These are phyloP conservation scores for Talaromyces rugulosus DNA, from an alignment of 2,329 filamentous ascomycete species.

Conservation along the genomic window DNA sequence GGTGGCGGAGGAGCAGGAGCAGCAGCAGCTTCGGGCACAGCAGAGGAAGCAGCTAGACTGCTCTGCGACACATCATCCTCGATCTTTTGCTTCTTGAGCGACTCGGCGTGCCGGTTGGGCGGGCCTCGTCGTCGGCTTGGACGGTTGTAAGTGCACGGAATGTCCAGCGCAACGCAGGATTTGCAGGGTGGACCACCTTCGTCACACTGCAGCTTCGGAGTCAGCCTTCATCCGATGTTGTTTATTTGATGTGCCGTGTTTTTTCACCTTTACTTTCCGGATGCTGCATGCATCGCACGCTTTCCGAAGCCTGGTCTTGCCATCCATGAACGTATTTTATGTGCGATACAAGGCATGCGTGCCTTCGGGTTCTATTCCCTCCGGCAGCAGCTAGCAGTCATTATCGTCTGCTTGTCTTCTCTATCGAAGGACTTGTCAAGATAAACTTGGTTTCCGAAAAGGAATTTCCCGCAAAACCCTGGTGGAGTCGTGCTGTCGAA, in stretches of 20 bases:
- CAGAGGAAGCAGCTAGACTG: not conserved
- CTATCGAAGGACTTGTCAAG: too few species aligned
- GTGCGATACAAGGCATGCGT: not conserved
- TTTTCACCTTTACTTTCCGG: slow-evolving; percentile 50
- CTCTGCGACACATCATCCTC: slow-evolving; percentile 22
- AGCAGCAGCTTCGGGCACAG: not conserved
- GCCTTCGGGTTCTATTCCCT: not conserved
- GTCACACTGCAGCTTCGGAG: slow-evolving; percentile 50
- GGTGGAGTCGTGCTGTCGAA: too few species aligned
- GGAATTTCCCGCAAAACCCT: too few species aligned
- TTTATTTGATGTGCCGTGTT: not conserved
- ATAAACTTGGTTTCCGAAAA: not conserved
- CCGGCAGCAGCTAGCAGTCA: not conserved
- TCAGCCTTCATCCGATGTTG: not conserved
- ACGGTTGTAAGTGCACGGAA: slow-evolving; percentile 63
- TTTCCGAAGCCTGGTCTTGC: slow-evolving; percentile 43
- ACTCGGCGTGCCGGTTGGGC: slow-evolving; percentile 63
- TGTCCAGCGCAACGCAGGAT: slow-evolving; percentile 61
- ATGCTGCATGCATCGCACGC: slow-evolving; percentile 53
- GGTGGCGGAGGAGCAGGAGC: not conserved
- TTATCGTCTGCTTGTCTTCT: not conserved
- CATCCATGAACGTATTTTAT: slow-evolving; percentile 25
- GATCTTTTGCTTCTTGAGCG: slow-evolving; percentile 58
- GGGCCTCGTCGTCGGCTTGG: slow-evolving; percentile 61
- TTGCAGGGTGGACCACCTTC: slow-evolving; percentile 62